Evolutionary conservation across 257 asterid species (phyloP), one percentile per base, ranked within the genome.

Genomic region (Solanum commersonii): DNA sequence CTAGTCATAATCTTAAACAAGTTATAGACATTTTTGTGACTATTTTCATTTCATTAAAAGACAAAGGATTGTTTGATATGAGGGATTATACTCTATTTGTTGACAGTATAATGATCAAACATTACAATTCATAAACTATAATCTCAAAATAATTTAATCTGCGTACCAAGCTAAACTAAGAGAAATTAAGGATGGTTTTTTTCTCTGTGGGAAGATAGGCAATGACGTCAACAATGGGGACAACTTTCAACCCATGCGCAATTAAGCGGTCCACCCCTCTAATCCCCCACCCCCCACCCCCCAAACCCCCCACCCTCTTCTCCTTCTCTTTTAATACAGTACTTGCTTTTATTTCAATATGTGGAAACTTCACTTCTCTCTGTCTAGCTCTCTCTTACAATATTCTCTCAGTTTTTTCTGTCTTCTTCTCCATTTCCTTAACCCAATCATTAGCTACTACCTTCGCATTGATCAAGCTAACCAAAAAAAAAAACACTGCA

Each of bases 171-270:
- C 5, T 18, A 56, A 2, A 18, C 2, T 2, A 65, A 25, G 9
- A 14, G 1, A 67, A 77, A n/a, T 77, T 56, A 63, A 52, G 56
- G 25, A 10, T 1, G 10, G 5, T 18, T 33, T 18, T 49, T 13
- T 20, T 65, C 78, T 89, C 10, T 72, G 87, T 87, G 71, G 81
- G 87, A 76, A 90, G 90, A 73, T 87, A 86, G 84, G 86, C 68
- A 89, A 72, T 90, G 93, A 90, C 90, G 90, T 89, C 88, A 88
- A 82, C 89, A 87, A 92, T 93, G 95, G 95, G 95, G 95, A 92
- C 95, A 90, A 87, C 91, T 90, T 87, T 86, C 84, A 87, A 87
- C 74, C 95, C 95, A 94, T 93, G 97, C 97, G 95, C 94, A 94
- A 91, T 91, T 88, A 90, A 91, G 91, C 93, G 95, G 97, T 91